Conservation (phyloP, 2,329 filamentous ascomycete species). For the Pestalotiopsis sp. region DNA sequence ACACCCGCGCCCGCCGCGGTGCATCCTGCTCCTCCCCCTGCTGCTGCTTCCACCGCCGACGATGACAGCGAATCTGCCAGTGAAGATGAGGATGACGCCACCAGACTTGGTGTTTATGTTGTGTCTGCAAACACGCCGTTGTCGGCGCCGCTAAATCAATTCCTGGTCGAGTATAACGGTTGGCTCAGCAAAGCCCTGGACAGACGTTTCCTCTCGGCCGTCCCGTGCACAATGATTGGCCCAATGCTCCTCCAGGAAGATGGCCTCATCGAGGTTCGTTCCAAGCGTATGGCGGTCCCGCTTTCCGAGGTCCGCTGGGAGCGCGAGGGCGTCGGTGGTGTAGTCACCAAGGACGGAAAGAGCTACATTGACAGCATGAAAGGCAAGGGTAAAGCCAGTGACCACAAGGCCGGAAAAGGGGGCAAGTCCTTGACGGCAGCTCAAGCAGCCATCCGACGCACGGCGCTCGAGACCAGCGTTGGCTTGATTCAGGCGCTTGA, state of each 20-base stretch:
- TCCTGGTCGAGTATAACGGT: conserved; percentile 78
- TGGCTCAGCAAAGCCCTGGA: conserved; percentile 82
- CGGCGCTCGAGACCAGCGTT: conserved; percentile 79
- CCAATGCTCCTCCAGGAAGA: conserved; percentile 85
- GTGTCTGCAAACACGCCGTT: conserved; percentile 84
- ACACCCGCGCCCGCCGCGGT: not conserved
- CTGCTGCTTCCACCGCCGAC: conserved; percentile 21
- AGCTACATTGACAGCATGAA: conserved; percentile 59
- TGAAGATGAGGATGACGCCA: conserved; percentile 52
- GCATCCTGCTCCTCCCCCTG: not conserved
- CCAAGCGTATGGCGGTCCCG: conserved; percentile 82
- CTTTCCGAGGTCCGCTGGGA: conserved; percentile 87
- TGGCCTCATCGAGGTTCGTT: conserved; percentile 67
- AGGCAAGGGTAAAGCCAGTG: conserved; percentile 46
- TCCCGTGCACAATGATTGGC: conserved; percentile 78
- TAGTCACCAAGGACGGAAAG: conserved; percentile 62
- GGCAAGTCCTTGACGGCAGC: conserved; percentile 63
- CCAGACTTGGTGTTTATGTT: conserved; percentile 77
- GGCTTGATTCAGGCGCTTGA: conserved; percentile 86
- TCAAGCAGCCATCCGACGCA: conserved; percentile 75
- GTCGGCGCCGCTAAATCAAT: conserved; percentile 78
- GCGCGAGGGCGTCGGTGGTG: conserved; percentile 69
- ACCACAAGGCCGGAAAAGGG: conserved; percentile 34
- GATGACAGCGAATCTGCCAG: conserved; percentile 32
- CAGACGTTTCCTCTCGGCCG: conserved; percentile 66